These are phyloP conservation scores for Sclerotiophoma versabilis DNA, from an alignment of 2,329 filamentous ascomycete species.

Conservation along the genomic window DNA sequence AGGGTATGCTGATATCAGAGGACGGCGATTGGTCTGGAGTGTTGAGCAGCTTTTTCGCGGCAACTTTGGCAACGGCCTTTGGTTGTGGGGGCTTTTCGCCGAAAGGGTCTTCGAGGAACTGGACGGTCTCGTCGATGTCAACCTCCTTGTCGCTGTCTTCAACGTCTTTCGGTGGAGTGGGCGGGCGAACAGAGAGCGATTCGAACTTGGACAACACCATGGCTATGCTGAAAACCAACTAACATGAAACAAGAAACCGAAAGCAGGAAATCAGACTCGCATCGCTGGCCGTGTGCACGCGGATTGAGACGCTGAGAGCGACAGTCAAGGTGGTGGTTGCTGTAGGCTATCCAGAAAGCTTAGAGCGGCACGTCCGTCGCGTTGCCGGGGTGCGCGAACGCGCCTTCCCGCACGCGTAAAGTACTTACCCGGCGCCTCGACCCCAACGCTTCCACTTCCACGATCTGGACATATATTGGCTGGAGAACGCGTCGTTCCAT, in stretches of 20 bases:
- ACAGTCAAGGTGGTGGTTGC: constrained; percentile 23
- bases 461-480: too few relatives aligned
- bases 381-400: constrained; percentile 16
- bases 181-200: constrained; percentile 60
- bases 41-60: constrained; percentile 35
- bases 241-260: constrained; percentile 31
- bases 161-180: constrained; percentile 62
- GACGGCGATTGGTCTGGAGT: constrained; percentile 55
- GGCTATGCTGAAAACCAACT: constrained; percentile 44
- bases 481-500: not conserved
- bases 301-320: constrained; percentile 15
- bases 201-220: constrained; percentile 54
- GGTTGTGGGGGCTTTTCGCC: constrained; percentile 39
- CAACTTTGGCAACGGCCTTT: constrained; percentile 27
- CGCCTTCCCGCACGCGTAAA: constrained; percentile 21
- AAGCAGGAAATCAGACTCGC: constrained; percentile 26
- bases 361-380: constrained; percentile 18
- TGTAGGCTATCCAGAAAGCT: constrained; percentile 11
- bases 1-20: constrained; percentile 47
- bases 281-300: constrained; percentile 30
- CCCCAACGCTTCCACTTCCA: not conserved
- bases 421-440: constrained; percentile 3
- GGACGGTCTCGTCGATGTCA: constrained; percentile 50
- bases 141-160: constrained; percentile 43
- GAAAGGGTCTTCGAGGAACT: constrained; percentile 54